Base-by-base conservation (phyloP, 768 basidiomycete genomes). In the Mycena metata region DNA sequence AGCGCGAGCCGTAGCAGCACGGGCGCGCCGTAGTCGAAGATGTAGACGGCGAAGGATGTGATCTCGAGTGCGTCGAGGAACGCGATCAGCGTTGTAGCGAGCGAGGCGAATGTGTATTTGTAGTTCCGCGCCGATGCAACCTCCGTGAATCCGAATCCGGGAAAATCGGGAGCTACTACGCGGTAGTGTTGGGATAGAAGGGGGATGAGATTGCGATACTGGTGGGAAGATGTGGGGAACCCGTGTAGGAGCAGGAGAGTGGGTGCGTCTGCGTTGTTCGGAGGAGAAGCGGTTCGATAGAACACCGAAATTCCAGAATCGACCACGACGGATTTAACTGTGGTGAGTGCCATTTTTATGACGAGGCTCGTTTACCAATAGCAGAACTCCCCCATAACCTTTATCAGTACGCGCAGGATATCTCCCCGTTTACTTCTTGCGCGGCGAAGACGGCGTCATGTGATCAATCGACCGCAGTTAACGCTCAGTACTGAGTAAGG, bases 21-120 rank as follows among this genome's bases (percentile, higher is more conserved):
- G 4, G 82, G 81, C 12, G 82, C 80, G 43, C 86, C 86, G 63
- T 86, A 87, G 68, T 86, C 86, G 66, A 87, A 87, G 39, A 84
- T 78, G 72, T 87, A 87, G 7, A 85, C 72, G 1, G 80, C 80
- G 61, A 83, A 85, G 42, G 77, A 79, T n/a, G 63, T 71, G 64
- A 87, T 72, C 9, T 70, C 61, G 3, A 87, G 75, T 1, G 76
- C 77, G 54, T 84, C 79, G 41, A 84, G 74, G 73, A 86, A 86
- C 3, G 75, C 74, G 24, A 76, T 77, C 64, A 84, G 77, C n/a
- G 84, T 84, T 55, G 73, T 64, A 0, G 80, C 73, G 15, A 87
- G 70, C 47, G 73, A 78, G 35, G 77, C 82, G 73, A 88, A 88
- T 3, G 79, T 81, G 69, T 82, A 83, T 24, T 72, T 71, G 69